Percentiles rank a stretch among this genome's conserved stretches.
phyloP scores from a whole-genome alignment of 2,329 filamentous ascomycete genomes.

The Leptographium galeiforme region DNA sequence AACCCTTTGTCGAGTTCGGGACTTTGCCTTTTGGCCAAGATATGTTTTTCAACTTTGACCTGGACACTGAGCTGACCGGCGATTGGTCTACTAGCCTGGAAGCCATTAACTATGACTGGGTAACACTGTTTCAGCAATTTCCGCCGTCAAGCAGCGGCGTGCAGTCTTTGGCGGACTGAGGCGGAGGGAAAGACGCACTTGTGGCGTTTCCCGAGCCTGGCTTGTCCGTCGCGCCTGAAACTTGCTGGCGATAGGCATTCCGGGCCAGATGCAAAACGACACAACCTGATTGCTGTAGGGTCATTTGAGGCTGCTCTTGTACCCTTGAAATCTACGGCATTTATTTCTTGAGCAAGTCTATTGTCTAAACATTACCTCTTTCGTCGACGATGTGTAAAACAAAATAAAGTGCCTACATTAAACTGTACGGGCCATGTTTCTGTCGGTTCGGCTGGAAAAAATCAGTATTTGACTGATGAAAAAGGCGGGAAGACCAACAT shows the following conservation, averaged over 20 bases:
- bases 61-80: not conserved
- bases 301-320: not conserved
- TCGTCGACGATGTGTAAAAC: too few relatives aligned
- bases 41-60: not conserved
- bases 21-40: not conserved
- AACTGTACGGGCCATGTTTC: not conserved
- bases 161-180: not conserved
- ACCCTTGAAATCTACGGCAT: not conserved
- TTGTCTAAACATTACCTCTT: not conserved
- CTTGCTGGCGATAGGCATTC: not conserved
- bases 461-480: not conserved
- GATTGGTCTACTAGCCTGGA: not conserved
- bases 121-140: not conserved
- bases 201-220: not conserved
- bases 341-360: not conserved
- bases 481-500: too few relatives aligned
- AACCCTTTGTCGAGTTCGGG: not conserved
- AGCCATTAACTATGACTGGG: not conserved
- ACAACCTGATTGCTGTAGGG: not conserved
- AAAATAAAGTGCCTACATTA: not conserved
- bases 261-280: not conserved
- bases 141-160: not conserved
- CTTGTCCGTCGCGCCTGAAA: not conserved
- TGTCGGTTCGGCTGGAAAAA: not conserved
- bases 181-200: too few relatives aligned